Conservation (phyloP, 2,329 filamentous ascomycete genomes). For the Talaromyces sp. region DNA sequence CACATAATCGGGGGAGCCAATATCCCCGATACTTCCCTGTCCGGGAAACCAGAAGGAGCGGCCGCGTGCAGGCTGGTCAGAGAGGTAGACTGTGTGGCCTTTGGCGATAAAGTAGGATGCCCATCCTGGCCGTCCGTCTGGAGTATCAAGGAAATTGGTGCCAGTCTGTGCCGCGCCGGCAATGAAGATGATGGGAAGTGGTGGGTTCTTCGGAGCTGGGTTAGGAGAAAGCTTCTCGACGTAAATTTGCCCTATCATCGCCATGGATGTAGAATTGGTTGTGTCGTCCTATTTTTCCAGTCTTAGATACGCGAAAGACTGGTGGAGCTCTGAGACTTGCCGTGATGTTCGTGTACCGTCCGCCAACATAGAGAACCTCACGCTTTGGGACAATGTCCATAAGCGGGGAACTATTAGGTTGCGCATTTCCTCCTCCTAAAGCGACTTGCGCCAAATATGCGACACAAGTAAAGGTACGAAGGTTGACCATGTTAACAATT, state of each 20-base stretch:
- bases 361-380: neutral
- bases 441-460: neutral
- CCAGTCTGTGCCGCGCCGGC: slow-evolving; percentile 1
- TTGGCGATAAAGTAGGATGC: slow-evolving; percentile 1
- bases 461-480: neutral
- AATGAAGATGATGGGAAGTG: neutral
- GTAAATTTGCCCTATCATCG: neutral
- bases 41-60: neutral
- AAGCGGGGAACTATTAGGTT: neutral
- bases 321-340: neutral
- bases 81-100: neutral
- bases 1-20: neutral
- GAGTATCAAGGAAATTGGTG: slow-evolving; percentile 1
- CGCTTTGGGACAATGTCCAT: neutral
- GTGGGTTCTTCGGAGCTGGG: neutral
- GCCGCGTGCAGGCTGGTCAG: neutral
- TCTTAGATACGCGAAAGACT: neutral
- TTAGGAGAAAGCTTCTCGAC: neutral
- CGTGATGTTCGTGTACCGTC: neutral
- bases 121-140: slow-evolving; percentile 2
- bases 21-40: neutral
- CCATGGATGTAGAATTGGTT: neutral
- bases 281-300: neutral
- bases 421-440: neutral
- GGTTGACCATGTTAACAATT: neutral